A percentile compares a stretch with the other conserved stretches of the same genome.
Evolutionary conservation across 1,139 yeast species (phyloP).

Genomic region (Blastobotrys ciferrii): DNA sequence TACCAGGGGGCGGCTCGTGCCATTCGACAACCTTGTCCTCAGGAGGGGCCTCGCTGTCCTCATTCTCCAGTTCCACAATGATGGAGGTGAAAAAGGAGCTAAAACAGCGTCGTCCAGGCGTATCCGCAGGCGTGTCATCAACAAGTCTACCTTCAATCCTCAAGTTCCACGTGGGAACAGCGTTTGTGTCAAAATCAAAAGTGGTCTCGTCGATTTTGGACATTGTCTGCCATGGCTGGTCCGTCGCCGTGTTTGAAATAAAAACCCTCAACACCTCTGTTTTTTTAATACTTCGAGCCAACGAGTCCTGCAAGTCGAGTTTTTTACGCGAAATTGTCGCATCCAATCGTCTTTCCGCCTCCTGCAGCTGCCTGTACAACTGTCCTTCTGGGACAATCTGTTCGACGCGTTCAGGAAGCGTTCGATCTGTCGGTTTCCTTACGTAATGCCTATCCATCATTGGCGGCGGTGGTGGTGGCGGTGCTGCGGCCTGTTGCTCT

Average conservation of each 20-base stretch:
- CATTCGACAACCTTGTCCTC: constrained; percentile 55
- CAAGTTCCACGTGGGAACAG: constrained; percentile 70
- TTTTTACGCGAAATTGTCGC: constrained; percentile 78
- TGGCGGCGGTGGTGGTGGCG: not conserved
- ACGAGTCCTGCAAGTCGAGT: constrained; percentile 76
- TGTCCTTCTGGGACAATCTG: constrained; percentile 71
- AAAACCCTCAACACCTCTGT: constrained; percentile 69
- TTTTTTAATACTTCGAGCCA: constrained; percentile 44
- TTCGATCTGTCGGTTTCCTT: constrained; percentile 67
- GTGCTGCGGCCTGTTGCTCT: constrained; percentile 16
- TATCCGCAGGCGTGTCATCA: constrained; percentile 34
- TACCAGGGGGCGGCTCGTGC: constrained; percentile 49
- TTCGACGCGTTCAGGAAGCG: constrained; percentile 60
- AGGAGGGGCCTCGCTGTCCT: constrained; percentile 38
- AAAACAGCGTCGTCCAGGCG: constrained; percentile 56
- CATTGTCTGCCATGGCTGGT: constrained; percentile 84
- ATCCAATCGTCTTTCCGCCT: constrained; percentile 78
- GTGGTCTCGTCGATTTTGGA: constrained; percentile 39
- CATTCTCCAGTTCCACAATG: constrained; percentile 64
- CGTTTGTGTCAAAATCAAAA: constrained; percentile 35
- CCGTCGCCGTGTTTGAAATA: constrained; percentile 75
- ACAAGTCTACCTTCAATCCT: constrained; percentile 83
- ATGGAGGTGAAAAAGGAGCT: constrained; percentile 81
- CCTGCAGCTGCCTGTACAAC: constrained; percentile 64
- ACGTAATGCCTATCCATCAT: constrained; percentile 26